Base-by-base conservation (phyloP, 169 alveolate genomes). In the Plasmodium sp. region DNA sequence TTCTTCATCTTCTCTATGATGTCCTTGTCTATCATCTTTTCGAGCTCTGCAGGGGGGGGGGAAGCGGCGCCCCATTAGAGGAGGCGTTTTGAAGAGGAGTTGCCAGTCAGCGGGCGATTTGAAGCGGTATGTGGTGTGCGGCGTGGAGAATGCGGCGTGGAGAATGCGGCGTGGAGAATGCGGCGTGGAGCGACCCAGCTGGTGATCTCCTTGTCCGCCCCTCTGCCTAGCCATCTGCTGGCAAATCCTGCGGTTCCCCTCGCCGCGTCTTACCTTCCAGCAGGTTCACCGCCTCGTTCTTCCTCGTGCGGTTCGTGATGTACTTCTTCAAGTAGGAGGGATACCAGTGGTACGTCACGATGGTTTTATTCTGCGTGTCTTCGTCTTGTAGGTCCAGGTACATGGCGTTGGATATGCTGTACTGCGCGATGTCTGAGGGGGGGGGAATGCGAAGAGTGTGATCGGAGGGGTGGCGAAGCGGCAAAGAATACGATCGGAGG, bases 371-470 rank as follows among this genome's bases (percentile, higher is more conserved):
- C 0, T 9, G 22, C 18, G 22, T 58, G 45, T 75, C 85, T 56
- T 86, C 93, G 16, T 54, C 62, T 36, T 75, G 9, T 31, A 86
- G 14, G 36, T 56, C 62, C 45, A 75, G 22, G 39, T 75, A 77
- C 93, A 86, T 86, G 72, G 93, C 93, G 81, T 86, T 48, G 9
- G 86, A 43, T 27, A 86, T 86, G n/a, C 82, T 75, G 16, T 77
- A n/a, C 41, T 56, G 36, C 31, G 80, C 82, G 22, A 86, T 77
- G 1, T 75, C 93, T 86, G 72, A 81, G 39, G 22, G 18, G 7
- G 54, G 14, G 62, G 31, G 7, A 16, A 27, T n/a, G 31, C 2
- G 10, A 81, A n/a, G 72, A 67, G 5, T 67, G 27, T 22, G 14
- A 67, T 67, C 36, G 27, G 27, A 34, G 6, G 16, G 9, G 3